Conservation (phyloP, 78 protist genomes). For the Capsaspora owczarzaki region DNA sequence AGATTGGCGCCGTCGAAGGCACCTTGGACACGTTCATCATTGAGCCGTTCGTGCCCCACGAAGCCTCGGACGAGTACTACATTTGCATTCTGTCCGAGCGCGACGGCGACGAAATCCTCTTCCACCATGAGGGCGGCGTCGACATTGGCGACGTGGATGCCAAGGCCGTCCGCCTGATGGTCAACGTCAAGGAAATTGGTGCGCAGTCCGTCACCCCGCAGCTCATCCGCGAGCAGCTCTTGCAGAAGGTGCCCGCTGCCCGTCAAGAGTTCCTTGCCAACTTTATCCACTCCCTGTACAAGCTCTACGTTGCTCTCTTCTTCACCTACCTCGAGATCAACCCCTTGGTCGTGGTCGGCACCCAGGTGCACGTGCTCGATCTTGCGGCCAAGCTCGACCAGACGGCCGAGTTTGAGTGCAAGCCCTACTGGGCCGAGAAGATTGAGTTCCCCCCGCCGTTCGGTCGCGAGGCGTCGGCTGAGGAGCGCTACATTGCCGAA, state of each 20-base stretch:
- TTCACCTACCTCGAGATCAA: slow-evolving; percentile 68
- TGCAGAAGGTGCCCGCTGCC: slow-evolving; percentile 6
- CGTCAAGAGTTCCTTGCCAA: slow-evolving; percentile 9
- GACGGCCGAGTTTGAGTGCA: slow-evolving; percentile 45
- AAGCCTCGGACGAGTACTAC: slow-evolving; percentile 49
- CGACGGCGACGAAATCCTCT: slow-evolving; percentile 30
- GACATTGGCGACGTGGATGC: slow-evolving; percentile 57
- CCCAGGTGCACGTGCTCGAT: slow-evolving; percentile 33
- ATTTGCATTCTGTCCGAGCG: slow-evolving; percentile 48
- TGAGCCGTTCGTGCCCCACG: slow-evolving; percentile 60
- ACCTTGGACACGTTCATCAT: slow-evolving; percentile 22
- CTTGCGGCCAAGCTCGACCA: slow-evolving; percentile 63
- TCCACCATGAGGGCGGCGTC: slow-evolving; percentile 68
- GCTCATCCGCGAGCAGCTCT: neutral
- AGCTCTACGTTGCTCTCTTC: slow-evolving; percentile 29
- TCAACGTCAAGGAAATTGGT: slow-evolving; percentile 3
- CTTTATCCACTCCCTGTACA: slow-evolving; percentile 15
- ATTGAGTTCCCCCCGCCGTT: slow-evolving; percentile 63
- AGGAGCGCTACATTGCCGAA: slow-evolving; percentile 60
- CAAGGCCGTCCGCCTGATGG: slow-evolving; percentile 6
- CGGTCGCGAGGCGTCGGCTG: slow-evolving; percentile 47
- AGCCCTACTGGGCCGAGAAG: slow-evolving; percentile 22
- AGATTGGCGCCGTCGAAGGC: slow-evolving; percentile 4
- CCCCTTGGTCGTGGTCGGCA: slow-evolving; percentile 46
- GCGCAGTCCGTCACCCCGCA: neutral